Base-by-base conservation (phyloP, 768 basidiomycete species). In the Collybia nuda region DNA sequence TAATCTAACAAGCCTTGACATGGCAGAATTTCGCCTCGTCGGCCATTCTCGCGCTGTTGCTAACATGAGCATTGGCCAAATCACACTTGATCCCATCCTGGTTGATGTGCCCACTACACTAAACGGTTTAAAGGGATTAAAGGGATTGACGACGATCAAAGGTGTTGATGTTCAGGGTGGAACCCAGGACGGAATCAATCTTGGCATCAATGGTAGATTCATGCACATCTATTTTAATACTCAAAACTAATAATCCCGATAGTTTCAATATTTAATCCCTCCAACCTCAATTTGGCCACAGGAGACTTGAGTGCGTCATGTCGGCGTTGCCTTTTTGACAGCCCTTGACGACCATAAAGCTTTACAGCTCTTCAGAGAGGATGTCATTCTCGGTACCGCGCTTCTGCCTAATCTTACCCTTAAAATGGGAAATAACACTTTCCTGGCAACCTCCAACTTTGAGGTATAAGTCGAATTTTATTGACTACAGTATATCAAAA, bases 251-350 rank as follows among this genome's bases (percentile, higher is more conserved):
- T 29, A 46, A 38, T 36, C 36, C 44, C 44, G 14, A 2, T 50
- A 81, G 84, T 86, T 19, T 68, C 76, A 5, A 87, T 90, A 6
- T 58, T 70, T 58, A 90, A 90, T 61, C 88, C 86, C 9, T 86
- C 83, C 5, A 85, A 78, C 59, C 70, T 90, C 45, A 76, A 84
- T 51, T 67, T 90, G 19, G 60, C 71, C 6, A 77, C 76, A 2
- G 87, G 86, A 14, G 83, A 89, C 58, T 61, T 88, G 48, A 77
- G 85, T 86, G 56, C 52, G 82, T 11, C 2, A 2, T 29, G 38
- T 50, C 11, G 23, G 22, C 40, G 26, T 19, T 12, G 11, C 29
- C 22, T 12, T 19, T 22, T 17, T 38, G 43, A 15, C n/a, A 9
- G 21, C 24, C 48, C 44, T 18, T 48, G 24, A 41, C 42, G 3